Evolutionary conservation across 2,329 filamentous ascomycete genomes (phyloP).

Genomic region (Emmonsiellopsis sp.): DNA sequence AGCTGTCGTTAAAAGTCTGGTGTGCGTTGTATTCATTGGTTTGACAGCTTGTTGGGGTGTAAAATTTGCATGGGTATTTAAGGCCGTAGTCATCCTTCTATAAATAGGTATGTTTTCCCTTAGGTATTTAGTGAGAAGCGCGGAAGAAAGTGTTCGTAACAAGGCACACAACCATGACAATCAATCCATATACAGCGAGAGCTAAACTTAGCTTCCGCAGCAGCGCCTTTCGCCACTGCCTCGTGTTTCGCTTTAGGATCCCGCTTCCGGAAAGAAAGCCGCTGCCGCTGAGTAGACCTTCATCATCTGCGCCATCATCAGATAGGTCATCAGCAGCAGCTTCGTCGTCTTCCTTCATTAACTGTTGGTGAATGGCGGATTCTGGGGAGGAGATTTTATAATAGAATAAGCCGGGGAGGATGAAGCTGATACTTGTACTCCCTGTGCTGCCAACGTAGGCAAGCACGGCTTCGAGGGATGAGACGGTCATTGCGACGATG

Average conservation of each 20-base stretch:
- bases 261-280: constrained; percentile 44
- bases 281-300: constrained; percentile 26
- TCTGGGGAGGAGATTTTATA: constrained; percentile 95
- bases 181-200: constrained; percentile 70
- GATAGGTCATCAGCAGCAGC: constrained; percentile 35
- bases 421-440: constrained; percentile 92
- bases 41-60: too few species aligned
- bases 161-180: constrained; percentile 85
- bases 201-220: constrained; percentile 65
- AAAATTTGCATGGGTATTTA: too few species aligned
- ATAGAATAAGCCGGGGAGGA: constrained; percentile 91
- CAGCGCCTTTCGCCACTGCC: constrained; percentile 52
- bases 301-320: constrained; percentile 18
- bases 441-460: constrained; percentile 94
- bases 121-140: constrained; percentile 44
- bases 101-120: too few species aligned
- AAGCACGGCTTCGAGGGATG: constrained; percentile 78
- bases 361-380: constrained; percentile 71
- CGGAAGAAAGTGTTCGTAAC: constrained; percentile 76
- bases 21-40: too few species aligned
- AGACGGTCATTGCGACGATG: constrained; percentile 80
- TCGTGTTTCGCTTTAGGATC: constrained; percentile 52
- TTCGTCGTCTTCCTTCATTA: constrained; percentile 85
- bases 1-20: too few species aligned
- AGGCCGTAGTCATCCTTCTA: too few species aligned